Evolutionary conservation across 129 eudicot species (phyloP).

Genomic region (Heracleum sosnowskyi): DNA sequence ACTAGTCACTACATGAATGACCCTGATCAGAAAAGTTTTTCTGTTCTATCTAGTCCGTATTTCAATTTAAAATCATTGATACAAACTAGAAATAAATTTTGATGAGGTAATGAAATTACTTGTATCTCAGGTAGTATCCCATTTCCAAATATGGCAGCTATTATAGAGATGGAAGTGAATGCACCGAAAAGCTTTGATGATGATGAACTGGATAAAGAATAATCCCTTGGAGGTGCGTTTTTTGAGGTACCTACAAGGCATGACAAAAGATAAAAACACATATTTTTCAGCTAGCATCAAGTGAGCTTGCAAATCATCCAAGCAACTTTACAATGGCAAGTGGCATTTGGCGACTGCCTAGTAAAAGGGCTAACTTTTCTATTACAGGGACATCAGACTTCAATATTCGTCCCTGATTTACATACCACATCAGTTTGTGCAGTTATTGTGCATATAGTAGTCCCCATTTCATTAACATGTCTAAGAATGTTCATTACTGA

Average conservation of each 20-base stretch:
- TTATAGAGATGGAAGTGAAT: constrained; percentile 83
- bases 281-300: neutral
- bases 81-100: neutral
- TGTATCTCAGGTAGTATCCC: constrained; percentile 93
- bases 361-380: neutral
- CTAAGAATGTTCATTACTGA: too few relatives aligned
- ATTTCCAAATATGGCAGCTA: constrained; percentile 89
- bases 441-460: too few relatives aligned
- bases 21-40: neutral
- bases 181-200: constrained; percentile 52
- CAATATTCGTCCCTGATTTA: neutral
- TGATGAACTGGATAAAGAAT: constrained; percentile 53
- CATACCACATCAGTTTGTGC: neutral
- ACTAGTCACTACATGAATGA: neutral
- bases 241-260: constrained; percentile 39
- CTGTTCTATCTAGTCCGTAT: neutral
- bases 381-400: neutral
- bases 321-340: neutral
- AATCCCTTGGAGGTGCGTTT: constrained; percentile 68
- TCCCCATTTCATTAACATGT: too few relatives aligned
- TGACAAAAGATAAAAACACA: neutral
- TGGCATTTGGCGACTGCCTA: neutral
- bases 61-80: neutral
- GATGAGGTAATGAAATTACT: constrained; percentile 24
- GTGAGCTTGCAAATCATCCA: neutral